These are phyloP conservation scores for Neotropicomus parvogracilis DNA, from an alignment of 1,284 basidiomycete genomes.

Conservation along the genomic window DNA sequence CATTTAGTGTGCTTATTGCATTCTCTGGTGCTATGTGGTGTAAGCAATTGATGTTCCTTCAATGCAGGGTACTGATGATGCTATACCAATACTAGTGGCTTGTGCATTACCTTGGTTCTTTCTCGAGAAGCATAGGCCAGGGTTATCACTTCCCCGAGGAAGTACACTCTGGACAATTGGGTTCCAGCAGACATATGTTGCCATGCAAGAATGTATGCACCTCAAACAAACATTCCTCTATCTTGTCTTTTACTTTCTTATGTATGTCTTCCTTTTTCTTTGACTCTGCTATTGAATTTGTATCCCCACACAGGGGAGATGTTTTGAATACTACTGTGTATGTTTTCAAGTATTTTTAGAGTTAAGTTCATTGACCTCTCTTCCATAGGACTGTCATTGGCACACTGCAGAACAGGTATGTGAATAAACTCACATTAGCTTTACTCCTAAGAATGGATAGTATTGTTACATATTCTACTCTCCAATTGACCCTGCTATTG, in stretches of 20 bases:
- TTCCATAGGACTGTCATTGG: conserved; percentile 64
- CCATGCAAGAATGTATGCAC: conserved; percentile 61
- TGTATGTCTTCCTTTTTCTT: conserved; percentile 40
- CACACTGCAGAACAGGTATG: conserved; percentile 73
- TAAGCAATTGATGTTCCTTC: conserved; percentile 36
- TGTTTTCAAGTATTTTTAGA: conserved; percentile 18
- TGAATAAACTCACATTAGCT: conserved; percentile 1
- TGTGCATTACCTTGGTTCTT: conserved; percentile 79
- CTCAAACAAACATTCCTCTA: conserved; percentile 77
- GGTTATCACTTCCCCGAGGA: conserved; percentile 59
- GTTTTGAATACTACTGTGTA: conserved; percentile 75
- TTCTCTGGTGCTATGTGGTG: conserved; percentile 76
- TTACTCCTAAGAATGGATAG: conserved; percentile 23
- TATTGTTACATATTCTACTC: conserved; percentile 63
- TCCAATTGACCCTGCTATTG: conserved; percentile 65
- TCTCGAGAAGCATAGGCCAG: conserved; percentile 65
- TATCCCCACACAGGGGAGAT: conserved; percentile 48
- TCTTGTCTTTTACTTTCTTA: conserved; percentile 73
- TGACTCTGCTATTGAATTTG: background rate
- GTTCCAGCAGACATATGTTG: conserved; percentile 65
- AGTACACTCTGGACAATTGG: conserved; percentile 68
- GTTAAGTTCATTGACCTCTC: background rate
- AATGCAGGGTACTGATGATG: background rate
- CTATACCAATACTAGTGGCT: conserved; percentile 41
- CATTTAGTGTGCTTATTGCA: conserved; percentile 72